Percentiles rank a stretch among this genome's conserved stretches.
phyloP scores from a whole-genome alignment of 495 filamentous ascomycete species.

The Penicillium argentinense region DNA sequence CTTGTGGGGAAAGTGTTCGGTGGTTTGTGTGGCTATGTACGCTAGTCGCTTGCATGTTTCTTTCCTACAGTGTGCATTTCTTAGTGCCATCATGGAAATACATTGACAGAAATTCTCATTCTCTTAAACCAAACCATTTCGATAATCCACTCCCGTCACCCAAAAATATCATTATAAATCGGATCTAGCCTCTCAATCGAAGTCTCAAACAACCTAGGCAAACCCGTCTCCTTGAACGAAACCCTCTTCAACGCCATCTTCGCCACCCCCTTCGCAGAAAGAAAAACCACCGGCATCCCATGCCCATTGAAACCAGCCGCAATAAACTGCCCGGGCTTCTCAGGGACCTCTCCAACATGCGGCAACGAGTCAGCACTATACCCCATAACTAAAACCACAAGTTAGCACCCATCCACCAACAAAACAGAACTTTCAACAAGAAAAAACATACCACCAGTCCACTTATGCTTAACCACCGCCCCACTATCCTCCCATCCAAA shows the following conservation, averaged over 20 bases:
- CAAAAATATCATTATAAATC: slow-evolving; percentile 14
- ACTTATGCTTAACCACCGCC: slow-evolving; percentile 44
- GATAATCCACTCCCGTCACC: too few species aligned
- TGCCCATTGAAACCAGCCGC: slow-evolving; percentile 56
- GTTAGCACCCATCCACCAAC: too few species aligned
- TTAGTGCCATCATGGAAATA: too few species aligned
- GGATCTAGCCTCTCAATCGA: slow-evolving; percentile 26
- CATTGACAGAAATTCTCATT: too few species aligned
- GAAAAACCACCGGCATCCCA: slow-evolving; percentile 55
- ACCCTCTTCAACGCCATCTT: slow-evolving; percentile 39
- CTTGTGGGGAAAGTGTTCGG: too few species aligned
- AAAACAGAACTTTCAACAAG: background rate
- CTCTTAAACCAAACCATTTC: too few species aligned
- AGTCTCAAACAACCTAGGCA: slow-evolving; percentile 43
- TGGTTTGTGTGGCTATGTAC: too few species aligned
- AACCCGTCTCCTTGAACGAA: slow-evolving; percentile 35
- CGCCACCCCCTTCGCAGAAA: slow-evolving; percentile 44
- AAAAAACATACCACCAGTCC: slow-evolving; percentile 45
- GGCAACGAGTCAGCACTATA: slow-evolving; percentile 47
- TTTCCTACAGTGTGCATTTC: too few species aligned
- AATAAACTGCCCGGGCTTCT: slow-evolving; percentile 42
- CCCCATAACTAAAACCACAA: slow-evolving; percentile 36
- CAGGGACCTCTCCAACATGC: slow-evolving; percentile 50
- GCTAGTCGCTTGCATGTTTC: too few species aligned
- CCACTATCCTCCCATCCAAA: slow-evolving; percentile 47